Evolutionary conservation across 495 filamentous ascomycete species (phyloP), one percentile per base, ranked within the genome.

Genomic region (Parachaetomium inaequale): DNA sequence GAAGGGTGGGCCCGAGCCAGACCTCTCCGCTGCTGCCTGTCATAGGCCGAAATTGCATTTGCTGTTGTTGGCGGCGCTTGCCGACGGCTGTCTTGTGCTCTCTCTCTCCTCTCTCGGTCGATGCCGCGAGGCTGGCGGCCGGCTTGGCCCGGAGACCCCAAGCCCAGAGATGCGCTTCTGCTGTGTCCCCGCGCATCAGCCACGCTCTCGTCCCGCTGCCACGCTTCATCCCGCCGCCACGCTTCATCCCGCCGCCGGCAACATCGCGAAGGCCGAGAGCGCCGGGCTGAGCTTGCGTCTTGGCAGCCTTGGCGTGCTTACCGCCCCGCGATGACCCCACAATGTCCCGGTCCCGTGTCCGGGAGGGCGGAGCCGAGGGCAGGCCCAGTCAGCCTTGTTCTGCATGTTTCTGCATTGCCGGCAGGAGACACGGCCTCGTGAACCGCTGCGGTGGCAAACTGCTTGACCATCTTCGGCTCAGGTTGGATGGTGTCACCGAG

Each of bases 271-370:
- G 6, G 42, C 55, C 55, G 55, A 58, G 42, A 21, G 3, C 5
- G 6, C 17, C 55, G 42, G 56, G 23, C 42, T 46, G 11, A 23
- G 55, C 42, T 47, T 7, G 12, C 10, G 12, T 19, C 56, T 59
- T 59, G 56, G 56, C 56, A n/a, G 17, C 45, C 42, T 57, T 57
- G 55, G 55, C 55, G 25, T 15, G 45, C 56, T 59, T 25, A n/a
- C 43, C 12, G 45, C 31, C 21, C 56, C 56, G 55, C 55, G 31
- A 7, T 3, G n/a, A 25, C 56, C 23, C 56, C 43, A 47, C 21
- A 50, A n/a, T 40, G 38, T 25, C 11, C 56, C 56, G 56, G 56
- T 38, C 43, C 56, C 43, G 56, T 49, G 29, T 38, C 56, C 56
- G 38, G 34, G 29, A 54, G 10, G n/a, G 51, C 40, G 40, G 40